Evolutionary conservation across 495 filamentous ascomycete species (phyloP).

Genomic region (Aspergillus conjunctus): DNA sequence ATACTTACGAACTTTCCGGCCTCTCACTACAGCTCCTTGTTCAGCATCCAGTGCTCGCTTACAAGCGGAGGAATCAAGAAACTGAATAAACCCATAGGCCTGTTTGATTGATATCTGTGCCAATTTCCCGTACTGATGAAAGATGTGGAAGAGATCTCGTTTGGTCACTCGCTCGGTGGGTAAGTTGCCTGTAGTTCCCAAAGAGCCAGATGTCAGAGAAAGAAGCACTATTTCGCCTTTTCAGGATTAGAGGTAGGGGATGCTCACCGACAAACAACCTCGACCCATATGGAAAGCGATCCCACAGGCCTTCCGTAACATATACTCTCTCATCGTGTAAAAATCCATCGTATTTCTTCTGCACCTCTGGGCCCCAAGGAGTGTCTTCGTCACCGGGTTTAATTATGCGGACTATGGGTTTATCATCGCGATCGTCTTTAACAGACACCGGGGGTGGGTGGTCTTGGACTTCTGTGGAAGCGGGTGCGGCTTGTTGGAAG

Average conservation of each 20-base stretch:
- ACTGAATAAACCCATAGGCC: constrained; percentile 97
- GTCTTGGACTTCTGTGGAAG: constrained; percentile 43
- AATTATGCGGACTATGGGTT: constrained; percentile 26
- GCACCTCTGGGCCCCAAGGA: constrained; percentile 61
- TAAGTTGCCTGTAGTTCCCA: constrained; percentile 70
- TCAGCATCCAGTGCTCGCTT: constrained; percentile 70
- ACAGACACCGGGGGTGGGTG: constrained; percentile 27
- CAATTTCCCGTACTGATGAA: constrained; percentile 80
- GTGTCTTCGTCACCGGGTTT: constrained; percentile 49
- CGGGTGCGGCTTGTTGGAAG: constrained; percentile 49
- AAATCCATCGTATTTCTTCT: constrained; percentile 82
- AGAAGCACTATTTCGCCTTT: background rate
- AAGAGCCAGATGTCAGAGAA: constrained; percentile 22
- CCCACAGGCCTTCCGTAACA: constrained; percentile 89
- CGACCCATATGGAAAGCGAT: constrained; percentile 83
- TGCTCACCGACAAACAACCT: constrained; percentile 87
- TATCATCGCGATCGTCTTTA: constrained; percentile 39
- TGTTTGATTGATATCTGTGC: constrained; percentile 97
- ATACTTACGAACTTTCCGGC: constrained; percentile 87
- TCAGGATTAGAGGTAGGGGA: background rate
- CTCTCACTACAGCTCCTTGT: constrained; percentile 76
- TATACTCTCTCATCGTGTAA: constrained; percentile 75
- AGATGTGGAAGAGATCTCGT: constrained; percentile 87
- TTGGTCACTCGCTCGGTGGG: constrained; percentile 93
- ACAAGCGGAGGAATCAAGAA: constrained; percentile 74